phyloP scores from a whole-genome alignment of 225 moss, liverwort and hornwort genomes.

The Marchantia paleacea region DNA sequence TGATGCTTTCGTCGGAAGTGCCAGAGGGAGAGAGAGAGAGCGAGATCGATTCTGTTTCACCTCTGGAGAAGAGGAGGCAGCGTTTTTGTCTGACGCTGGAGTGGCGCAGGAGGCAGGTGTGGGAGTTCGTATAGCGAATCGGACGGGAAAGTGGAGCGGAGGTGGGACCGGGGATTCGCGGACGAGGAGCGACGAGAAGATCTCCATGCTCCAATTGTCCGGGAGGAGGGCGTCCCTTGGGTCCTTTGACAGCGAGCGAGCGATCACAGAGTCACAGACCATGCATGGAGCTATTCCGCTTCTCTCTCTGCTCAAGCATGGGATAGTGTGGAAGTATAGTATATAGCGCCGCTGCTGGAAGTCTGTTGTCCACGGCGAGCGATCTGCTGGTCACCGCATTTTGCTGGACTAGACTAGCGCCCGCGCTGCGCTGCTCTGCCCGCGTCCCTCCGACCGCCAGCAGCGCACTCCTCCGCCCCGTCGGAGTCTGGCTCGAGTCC shows the following conservation, averaged over 20 bases:
- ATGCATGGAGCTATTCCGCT: not conserved
- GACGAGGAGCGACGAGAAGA: constrained; percentile 8
- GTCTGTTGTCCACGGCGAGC: not conserved
- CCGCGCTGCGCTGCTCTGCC: not conserved
- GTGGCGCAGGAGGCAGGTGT: not conserved
- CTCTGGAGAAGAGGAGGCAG: not conserved
- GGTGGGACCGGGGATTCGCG: constrained; percentile 3
- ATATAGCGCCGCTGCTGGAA: not conserved
- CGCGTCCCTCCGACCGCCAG: not conserved
- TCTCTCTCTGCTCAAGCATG: not conserved
- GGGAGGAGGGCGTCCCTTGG: not conserved
- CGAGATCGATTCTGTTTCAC: not conserved
- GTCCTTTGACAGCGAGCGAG: not conserved
- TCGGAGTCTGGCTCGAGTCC: not conserved
- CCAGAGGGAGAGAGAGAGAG: not conserved
- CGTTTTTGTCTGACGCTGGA: not conserved
- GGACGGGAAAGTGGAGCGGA: not conserved
- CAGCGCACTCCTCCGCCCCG: not conserved
- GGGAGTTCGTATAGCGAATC: not conserved
- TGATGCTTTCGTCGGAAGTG: not conserved
- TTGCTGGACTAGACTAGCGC: not conserved
- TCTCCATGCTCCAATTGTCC: not conserved
- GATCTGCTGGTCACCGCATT: constrained; percentile 5
- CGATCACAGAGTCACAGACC: not conserved
- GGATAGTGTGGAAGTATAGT: not conserved